Percentiles rank a stretch among this genome's conserved stretches.
These are phyloP conservation scores for Colletotrichum falcatum DNA, from an alignment of 2,329 filamentous ascomycete genomes.

Conservation along the genomic window DNA sequence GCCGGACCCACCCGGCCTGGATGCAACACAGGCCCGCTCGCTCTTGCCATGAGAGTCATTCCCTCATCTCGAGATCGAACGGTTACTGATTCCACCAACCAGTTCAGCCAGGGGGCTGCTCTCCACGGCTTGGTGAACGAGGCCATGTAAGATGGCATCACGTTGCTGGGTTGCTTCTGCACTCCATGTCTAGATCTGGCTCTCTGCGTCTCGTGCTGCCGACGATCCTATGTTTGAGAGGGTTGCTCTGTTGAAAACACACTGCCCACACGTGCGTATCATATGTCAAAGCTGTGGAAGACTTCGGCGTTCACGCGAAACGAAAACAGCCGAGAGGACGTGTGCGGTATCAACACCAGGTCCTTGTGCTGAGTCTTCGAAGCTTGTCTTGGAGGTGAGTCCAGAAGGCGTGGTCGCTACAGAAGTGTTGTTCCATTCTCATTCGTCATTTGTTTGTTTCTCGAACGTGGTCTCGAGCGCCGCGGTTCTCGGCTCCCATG, in stretches of 20 bases:
- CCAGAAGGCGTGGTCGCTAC: conserved; percentile 4
- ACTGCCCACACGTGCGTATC: neutral
- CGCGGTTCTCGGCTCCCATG: neutral
- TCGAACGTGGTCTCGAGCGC: conserved; percentile 5
- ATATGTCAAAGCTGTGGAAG: neutral
- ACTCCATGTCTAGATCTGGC: conserved; percentile 11
- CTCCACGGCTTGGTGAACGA: neutral
- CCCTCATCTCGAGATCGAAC: conserved; percentile 17
- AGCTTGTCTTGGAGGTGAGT: conserved; percentile 1
- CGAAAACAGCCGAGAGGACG: neutral
- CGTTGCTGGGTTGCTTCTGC: conserved; percentile 26
- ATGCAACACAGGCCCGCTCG: too few species aligned
- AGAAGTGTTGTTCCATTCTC: conserved; percentile 5
- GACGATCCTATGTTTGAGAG: neutral
- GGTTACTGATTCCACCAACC: conserved; percentile 6
- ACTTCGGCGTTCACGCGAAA: neutral
- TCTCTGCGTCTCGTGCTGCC: conserved; percentile 8
- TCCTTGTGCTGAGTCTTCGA: neutral
- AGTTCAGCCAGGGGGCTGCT: conserved; percentile 6
- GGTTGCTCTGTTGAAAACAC: neutral
- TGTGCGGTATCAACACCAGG: neutral
- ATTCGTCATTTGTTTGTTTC: neutral
- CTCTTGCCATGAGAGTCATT: conserved; percentile 46
- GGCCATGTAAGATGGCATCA: conserved; percentile 40
- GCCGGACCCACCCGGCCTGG: too few species aligned